These are phyloP conservation scores for Myriosclerotinia scirpicola DNA, from an alignment of 2,329 filamentous ascomycete genomes.

Conservation along the genomic window DNA sequence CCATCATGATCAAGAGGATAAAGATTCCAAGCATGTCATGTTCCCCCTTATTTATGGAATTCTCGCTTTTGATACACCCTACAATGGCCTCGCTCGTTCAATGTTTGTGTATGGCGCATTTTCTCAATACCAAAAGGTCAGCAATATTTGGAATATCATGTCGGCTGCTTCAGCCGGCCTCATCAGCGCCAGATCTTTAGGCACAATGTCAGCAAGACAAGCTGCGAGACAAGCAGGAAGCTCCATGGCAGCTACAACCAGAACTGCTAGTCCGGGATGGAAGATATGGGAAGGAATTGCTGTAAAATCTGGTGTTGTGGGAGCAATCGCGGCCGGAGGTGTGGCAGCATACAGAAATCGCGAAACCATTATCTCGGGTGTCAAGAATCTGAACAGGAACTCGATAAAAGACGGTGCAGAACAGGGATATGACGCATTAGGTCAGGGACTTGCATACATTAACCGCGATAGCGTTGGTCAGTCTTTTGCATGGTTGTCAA, in stretches of 20 bases:
- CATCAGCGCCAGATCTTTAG: slow-evolving; percentile 40
- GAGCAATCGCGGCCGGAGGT: slow-evolving; percentile 76
- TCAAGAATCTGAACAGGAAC: slow-evolving; percentile 44
- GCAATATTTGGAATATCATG: slow-evolving; percentile 57
- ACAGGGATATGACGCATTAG: slow-evolving; percentile 37
- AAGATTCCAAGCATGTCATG: slow-evolving; percentile 26
- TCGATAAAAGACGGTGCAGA: slow-evolving; percentile 47
- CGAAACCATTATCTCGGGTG: slow-evolving; percentile 58
- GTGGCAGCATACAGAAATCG: slow-evolving; percentile 80
- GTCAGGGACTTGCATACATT: slow-evolving; percentile 55
- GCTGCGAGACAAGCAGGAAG: slow-evolving; percentile 32
- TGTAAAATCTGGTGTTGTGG: slow-evolving; percentile 77
- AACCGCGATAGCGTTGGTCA: slow-evolving; percentile 60
- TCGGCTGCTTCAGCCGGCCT: slow-evolving; percentile 53
- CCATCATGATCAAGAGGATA: slow-evolving; percentile 26
- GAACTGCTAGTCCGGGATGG: slow-evolving; percentile 43
- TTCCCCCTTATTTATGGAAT: slow-evolving; percentile 82
- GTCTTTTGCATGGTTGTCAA: slow-evolving; percentile 75
- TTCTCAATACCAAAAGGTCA: slow-evolving; percentile 59
- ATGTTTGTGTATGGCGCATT: slow-evolving; percentile 63
- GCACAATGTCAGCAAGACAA: slow-evolving; percentile 29
- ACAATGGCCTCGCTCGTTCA: slow-evolving; percentile 61
- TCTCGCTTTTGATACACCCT: slow-evolving; percentile 83
- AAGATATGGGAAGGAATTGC: slow-evolving; percentile 64
- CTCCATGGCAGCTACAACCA: slow-evolving; percentile 26